phyloP scores from a whole-genome alignment of 768 basidiomycete genomes.

The Pleurotus cornucopiae region DNA sequence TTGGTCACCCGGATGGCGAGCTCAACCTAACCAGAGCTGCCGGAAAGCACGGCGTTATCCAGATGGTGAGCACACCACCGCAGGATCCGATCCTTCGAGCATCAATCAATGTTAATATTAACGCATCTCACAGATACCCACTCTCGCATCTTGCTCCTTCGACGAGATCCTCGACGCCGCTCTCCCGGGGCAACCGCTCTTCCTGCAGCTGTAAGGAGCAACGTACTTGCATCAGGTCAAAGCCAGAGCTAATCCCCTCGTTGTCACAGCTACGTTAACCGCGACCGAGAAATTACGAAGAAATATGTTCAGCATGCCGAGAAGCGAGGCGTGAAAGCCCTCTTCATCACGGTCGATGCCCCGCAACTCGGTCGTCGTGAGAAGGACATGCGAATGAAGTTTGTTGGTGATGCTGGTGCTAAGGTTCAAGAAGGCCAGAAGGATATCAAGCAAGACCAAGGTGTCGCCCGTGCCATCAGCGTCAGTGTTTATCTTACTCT shows the following conservation, averaged over 20 bases:
- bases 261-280: constrained; percentile 76
- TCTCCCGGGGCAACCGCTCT: constrained; percentile 72
- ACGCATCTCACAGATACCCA: constrained; percentile 67
- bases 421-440: constrained; percentile 42
- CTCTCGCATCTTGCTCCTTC: constrained; percentile 92
- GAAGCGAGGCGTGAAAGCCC: constrained; percentile 80
- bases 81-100: too few species aligned
- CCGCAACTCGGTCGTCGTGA: constrained; percentile 93
- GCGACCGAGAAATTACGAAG: constrained; percentile 80
- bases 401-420: constrained; percentile 72
- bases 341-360: constrained; percentile 98
- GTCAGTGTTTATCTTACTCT: constrained; percentile 33
- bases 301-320: constrained; percentile 89
- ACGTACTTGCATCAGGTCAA: not conserved
- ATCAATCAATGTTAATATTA: too few species aligned
- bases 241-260: not conserved
- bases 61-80: constrained; percentile 32
- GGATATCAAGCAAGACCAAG: constrained; percentile 78
- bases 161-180: constrained; percentile 91
- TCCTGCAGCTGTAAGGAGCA: constrained; percentile 70
- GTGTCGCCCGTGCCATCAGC: constrained; percentile 91
- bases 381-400: constrained; percentile 98
- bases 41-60: constrained; percentile 61
- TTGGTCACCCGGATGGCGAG: constrained; percentile 95
- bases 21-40: constrained; percentile 87